A percentile compares a stretch with the other conserved stretches of the same genome.
phyloP scores from a whole-genome alignment of 2,329 filamentous ascomycete genomes.

The Sodiomyces alkalinus region DNA sequence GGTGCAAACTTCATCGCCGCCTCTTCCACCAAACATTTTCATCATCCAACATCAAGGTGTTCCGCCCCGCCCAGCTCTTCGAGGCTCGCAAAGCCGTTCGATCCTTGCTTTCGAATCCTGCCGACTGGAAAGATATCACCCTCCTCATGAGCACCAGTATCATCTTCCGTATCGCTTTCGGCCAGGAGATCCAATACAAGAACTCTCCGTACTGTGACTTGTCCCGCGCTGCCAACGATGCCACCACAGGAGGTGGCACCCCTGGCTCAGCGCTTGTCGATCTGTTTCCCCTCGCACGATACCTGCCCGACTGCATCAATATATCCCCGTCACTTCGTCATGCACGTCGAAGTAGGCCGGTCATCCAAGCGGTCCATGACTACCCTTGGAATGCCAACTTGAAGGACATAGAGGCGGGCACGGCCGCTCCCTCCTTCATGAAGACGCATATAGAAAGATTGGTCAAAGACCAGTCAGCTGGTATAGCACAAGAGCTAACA shows the following conservation, averaged over 20 bases:
- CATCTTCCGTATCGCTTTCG: conserved; percentile 12
- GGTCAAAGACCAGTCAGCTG: conserved; percentile 4
- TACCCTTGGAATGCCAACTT: conserved; percentile 20
- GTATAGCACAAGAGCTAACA: conserved; percentile 16
- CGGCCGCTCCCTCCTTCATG: conserved; percentile 15
- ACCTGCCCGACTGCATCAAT: conserved; percentile 21
- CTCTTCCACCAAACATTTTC: conserved; percentile 27
- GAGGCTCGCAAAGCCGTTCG: conserved; percentile 14
- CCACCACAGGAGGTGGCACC: conserved; percentile 14
- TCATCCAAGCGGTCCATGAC: conserved; percentile 25
- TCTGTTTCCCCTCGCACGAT: conserved; percentile 27
- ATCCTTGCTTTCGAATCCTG: conserved; percentile 8
- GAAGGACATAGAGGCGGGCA: conserved; percentile 16
- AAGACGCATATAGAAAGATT: conserved; percentile 11
- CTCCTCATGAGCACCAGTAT: conserved; percentile 12
- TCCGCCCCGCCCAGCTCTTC: conserved; percentile 17
- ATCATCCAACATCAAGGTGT: conserved; percentile 19
- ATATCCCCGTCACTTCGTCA: conserved; percentile 10
- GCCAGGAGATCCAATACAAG: conserved; percentile 10
- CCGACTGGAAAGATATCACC: conserved; percentile 11
- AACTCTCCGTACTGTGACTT: conserved; percentile 13
- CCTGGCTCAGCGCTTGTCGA: conserved; percentile 26
- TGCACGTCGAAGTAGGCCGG: conserved; percentile 13
- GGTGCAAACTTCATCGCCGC: conserved; percentile 26
- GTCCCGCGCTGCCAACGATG: conserved; percentile 10